Base-by-base conservation (phyloP, 176 grass and related monocot species). In the Pontederia crassipes region DNA sequence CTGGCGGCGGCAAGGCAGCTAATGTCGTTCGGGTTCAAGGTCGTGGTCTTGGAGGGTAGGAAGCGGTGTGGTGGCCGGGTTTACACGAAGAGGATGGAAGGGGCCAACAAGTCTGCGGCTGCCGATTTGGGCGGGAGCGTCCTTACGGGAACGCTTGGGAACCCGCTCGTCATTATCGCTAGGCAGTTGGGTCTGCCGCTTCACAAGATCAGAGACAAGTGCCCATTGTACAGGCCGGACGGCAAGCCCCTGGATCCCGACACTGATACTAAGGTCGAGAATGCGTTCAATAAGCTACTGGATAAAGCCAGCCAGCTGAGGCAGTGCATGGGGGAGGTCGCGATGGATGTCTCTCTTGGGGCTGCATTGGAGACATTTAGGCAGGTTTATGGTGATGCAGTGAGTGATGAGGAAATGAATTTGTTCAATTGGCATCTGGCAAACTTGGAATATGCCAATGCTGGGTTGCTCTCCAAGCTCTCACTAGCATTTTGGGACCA, bases 1-100 rank as follows among this genome's bases (percentile, higher is more conserved):
- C 77, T 98, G 12, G 87, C 87, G 0, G 93, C 93, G 0, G 87
- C 93, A 12, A 75, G 93, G 55, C 93, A 98, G 48, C 70, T 98
- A 45, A 57, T 92, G 70, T 67, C 81, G 0, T 85, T 85, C 5
- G 87, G 87, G 17, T 98, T 98, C 58, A 98, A 92, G 64, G 93
- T 98, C 40, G 52, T 80, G 11, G 60, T 92, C 10, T 76, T 98
- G 64, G 93, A 98, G 60, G 93, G 93, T 5, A 82, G 93, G 66
- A 98, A 92, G 73, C 60, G 93, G 57, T 86, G 84, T 0, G 93
- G 93, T 17, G 93, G 87, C 9, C 77, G 93, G 6, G 93, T 98
- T 68, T 98, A 98, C 64, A 98, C 87, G 1, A 98, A 98, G 78
- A 90, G 78, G 68, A 88, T 98, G 93, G 93, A 98, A 68, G 91